These are phyloP conservation scores for Aquanectria penicillioides DNA, from an alignment of 2,329 filamentous ascomycete species.

Conservation along the genomic window DNA sequence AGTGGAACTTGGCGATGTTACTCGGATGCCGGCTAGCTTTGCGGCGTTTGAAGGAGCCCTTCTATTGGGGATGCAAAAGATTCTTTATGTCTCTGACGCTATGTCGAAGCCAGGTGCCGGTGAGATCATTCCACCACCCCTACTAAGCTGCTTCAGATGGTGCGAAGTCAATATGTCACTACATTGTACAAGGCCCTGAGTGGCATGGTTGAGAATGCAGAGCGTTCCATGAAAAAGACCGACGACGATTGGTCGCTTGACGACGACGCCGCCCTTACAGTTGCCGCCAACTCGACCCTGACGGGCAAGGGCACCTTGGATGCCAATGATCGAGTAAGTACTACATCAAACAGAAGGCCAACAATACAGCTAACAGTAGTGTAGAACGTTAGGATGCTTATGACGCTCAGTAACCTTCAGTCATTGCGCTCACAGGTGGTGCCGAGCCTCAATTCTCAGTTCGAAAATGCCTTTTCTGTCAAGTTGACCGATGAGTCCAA, in stretches of 20 bases:
- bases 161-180: slow-evolving; percentile 90
- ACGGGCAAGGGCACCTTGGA: slow-evolving; percentile 61
- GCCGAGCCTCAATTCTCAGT: slow-evolving; percentile 88
- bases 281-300: slow-evolving; percentile 47
- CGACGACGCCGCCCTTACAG: slow-evolving; percentile 52
- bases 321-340: slow-evolving; percentile 65
- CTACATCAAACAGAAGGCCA: background rate
- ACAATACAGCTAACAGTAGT: slow-evolving; percentile 38
- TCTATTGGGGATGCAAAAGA: slow-evolving; percentile 90
- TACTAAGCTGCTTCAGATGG: slow-evolving; percentile 90
- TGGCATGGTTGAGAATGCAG: slow-evolving; percentile 97
- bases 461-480: slow-evolving; percentile 93
- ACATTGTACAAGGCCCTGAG: slow-evolving; percentile 94
- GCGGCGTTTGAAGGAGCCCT: slow-evolving; percentile 85
- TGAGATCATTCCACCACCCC: slow-evolving; percentile 85
- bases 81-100: slow-evolving; percentile 90
- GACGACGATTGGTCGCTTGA: slow-evolving; percentile 70
- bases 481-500: slow-evolving; percentile 94
- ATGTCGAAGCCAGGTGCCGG: slow-evolving; percentile 77
- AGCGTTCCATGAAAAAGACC: slow-evolving; percentile 73
- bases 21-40: slow-evolving; percentile 89
- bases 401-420: slow-evolving; percentile 93
- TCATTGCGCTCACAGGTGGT: slow-evolving; percentile 83
- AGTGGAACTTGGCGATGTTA: slow-evolving; percentile 84
- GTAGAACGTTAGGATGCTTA: slow-evolving; percentile 89